Evolutionary conservation across 176 grass and related monocot genomes (phyloP).

Genomic region (Raddia distichophylla): DNA sequence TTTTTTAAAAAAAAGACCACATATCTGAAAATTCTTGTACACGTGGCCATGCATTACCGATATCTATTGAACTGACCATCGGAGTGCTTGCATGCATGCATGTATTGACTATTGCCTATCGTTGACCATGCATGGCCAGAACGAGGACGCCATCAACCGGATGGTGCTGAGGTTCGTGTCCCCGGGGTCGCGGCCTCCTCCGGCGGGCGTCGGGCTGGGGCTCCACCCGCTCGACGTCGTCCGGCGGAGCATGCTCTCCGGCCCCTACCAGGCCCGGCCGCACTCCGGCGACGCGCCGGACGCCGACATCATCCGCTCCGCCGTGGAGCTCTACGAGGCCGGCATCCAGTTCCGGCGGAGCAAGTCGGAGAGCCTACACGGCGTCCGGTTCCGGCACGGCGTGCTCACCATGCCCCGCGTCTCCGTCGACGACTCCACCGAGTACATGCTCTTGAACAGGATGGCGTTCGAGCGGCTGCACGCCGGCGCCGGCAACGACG

Average conservation of each 20-base stretch:
- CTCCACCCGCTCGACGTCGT: constrained; percentile 64
- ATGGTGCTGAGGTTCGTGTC: constrained; percentile 63
- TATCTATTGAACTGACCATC: not conserved
- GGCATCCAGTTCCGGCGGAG: constrained; percentile 67
- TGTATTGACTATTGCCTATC: not conserved
- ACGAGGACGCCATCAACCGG: constrained; percentile 51
- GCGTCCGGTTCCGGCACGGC: constrained; percentile 61
- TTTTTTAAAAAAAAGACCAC: too few species aligned
- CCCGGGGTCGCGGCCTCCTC: not conserved
- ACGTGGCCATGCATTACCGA: too few species aligned
- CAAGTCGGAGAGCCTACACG: constrained; percentile 48
- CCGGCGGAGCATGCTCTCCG: constrained; percentile 56
- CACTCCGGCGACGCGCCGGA: not conserved
- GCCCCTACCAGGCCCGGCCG: not conserved
- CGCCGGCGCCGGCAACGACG: constrained; percentile 66
- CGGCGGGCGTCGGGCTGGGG: not conserved
- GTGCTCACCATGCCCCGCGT: constrained; percentile 56
- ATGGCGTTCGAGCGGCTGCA: constrained; percentile 92
- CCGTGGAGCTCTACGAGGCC: constrained; percentile 79
- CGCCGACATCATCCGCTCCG: constrained; percentile 65
- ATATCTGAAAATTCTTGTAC: too few species aligned
- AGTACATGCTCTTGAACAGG: constrained; percentile 82
- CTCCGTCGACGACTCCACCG: constrained; percentile 72
- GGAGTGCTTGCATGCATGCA: not conserved
- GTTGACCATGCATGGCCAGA: constrained; percentile 22